A percentile compares a stretch with the other conserved stretches of the same genome.
These are phyloP conservation scores for Sclerotinia trifoliorum DNA, from an alignment of 2,329 filamentous ascomycete genomes.

Conservation along the genomic window DNA sequence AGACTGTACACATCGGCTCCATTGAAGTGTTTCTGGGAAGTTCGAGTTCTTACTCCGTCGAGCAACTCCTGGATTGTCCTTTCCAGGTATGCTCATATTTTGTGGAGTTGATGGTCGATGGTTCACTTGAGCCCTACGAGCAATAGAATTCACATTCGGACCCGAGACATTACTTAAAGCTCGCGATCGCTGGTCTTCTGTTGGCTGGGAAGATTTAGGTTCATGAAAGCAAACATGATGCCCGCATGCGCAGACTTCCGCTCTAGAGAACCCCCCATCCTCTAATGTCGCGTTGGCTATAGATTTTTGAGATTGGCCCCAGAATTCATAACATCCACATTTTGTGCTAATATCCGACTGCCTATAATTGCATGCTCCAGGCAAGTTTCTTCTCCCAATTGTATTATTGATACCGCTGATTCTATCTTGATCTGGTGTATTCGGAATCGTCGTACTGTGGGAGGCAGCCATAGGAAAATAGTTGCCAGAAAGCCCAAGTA, in stretches of 20 bases:
- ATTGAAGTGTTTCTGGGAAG: constrained; percentile 36
- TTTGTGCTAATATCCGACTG: constrained; percentile 46
- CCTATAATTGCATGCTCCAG: constrained; percentile 52
- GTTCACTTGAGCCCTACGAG: constrained; percentile 23
- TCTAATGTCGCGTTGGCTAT: constrained; percentile 7
- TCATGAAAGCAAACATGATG: constrained; percentile 58
- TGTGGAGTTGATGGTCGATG: constrained; percentile 12
- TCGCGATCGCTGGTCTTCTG: constrained; percentile 16
- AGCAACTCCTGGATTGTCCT: constrained; percentile 12
- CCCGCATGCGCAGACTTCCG: constrained; percentile 49
- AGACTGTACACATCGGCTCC: constrained; percentile 33
- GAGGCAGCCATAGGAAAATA: constrained; percentile 36
- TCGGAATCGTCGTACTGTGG: constrained; percentile 28
- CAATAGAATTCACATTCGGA: constrained; percentile 18
- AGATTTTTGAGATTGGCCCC: constrained; percentile 42
- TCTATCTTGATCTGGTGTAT: constrained; percentile 38
- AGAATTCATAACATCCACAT: constrained; percentile 56
- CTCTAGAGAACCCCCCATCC: constrained; percentile 21
- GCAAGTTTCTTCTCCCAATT: constrained; percentile 41
- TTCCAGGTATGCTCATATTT: constrained; percentile 15
- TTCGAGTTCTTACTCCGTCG: constrained; percentile 20
- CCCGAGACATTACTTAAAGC: constrained; percentile 23
- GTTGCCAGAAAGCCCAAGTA: constrained; percentile 24
- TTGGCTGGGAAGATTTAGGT: constrained; percentile 26
- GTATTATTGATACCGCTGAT: constrained; percentile 28